phyloP scores from a whole-genome alignment of 140 eudicot genomes.

The Erigeron philadelphicus region DNA sequence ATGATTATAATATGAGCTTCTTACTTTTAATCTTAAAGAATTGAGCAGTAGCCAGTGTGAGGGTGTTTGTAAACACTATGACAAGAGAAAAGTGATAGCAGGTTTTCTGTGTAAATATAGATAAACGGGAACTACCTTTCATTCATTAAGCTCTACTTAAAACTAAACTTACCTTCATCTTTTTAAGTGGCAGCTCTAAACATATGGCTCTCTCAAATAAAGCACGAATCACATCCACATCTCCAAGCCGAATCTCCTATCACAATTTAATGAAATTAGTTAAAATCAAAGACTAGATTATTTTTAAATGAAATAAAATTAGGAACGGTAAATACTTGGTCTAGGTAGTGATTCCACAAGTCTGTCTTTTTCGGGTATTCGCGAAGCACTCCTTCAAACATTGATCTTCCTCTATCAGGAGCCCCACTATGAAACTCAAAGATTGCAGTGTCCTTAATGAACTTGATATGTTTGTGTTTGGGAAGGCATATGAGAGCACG shows the following conservation, averaged over 20 bases:
- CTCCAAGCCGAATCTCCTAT: conserved; percentile 82
- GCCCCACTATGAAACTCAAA: conserved; percentile 71
- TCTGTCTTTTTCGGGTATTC: conserved; percentile 88
- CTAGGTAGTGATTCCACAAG: conserved; percentile 82
- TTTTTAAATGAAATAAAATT: background rate
- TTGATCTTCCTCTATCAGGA: conserved; percentile 79
- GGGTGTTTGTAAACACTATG: no score
- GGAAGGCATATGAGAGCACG: conserved; percentile 85
- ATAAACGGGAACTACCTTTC: background rate
- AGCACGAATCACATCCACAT: conserved; percentile 64
- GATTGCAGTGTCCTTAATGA: conserved; percentile 64
- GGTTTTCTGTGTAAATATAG: background rate
- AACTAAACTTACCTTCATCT: conserved; percentile 56
- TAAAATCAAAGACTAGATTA: background rate
- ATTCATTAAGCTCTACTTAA: background rate
- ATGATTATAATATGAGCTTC: no score
- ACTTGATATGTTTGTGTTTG: conserved; percentile 64
- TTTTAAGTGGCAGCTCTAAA: conserved; percentile 60
- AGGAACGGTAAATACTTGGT: conserved; percentile 43
- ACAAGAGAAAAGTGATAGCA: no score
- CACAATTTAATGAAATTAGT: background rate
- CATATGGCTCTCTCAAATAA: conserved; percentile 84
- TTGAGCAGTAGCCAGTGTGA: no score
- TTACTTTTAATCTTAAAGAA: no score
- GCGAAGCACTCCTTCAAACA: conserved; percentile 76